Percentiles rank a stretch among this genome's conserved stretches.
Conservation (phyloP, 768 basidiomycete genomes). For the Lentinus brumalis region DNA sequence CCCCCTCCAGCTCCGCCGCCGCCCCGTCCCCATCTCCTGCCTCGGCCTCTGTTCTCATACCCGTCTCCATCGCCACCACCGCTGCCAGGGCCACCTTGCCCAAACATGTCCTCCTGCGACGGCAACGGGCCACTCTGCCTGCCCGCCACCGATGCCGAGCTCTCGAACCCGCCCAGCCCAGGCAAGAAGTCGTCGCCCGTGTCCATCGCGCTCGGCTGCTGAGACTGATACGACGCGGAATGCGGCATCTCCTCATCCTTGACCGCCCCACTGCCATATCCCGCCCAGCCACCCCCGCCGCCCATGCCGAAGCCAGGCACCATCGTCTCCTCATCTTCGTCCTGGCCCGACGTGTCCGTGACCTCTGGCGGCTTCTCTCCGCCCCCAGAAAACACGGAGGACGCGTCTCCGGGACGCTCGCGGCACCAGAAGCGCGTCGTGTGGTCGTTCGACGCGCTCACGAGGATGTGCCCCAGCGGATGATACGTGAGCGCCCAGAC, state of each 20-base stretch:
- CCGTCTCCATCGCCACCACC: conserved; percentile 37
- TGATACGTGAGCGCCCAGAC: conserved; percentile 97
- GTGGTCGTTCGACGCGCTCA: conserved; percentile 95
- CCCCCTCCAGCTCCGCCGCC: conserved; percentile 10
- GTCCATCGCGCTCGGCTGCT: conserved; percentile 24
- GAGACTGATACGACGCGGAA: conserved; percentile 24
- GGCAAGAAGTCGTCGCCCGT: conserved; percentile 65
- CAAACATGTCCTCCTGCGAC: conserved; percentile 56
- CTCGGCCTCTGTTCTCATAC: conserved; percentile 28
- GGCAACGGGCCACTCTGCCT: conserved; percentile 41
- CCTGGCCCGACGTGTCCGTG: conserved; percentile 49
- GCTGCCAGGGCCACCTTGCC: conserved; percentile 19
- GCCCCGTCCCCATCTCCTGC: conserved; percentile 18
- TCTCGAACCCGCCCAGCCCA: conserved; percentile 52
- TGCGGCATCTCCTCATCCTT: conserved; percentile 44
- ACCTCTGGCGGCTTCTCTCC: conserved; percentile 84
- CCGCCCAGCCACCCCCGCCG: conserved; percentile 14
- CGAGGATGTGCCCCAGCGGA: conserved; percentile 93
- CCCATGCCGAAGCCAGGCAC: conserved; percentile 69
- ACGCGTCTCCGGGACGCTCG: conserved; percentile 81
- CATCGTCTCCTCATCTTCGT: conserved; percentile 68
- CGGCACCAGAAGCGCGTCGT: conserved; percentile 99
- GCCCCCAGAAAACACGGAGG: conserved; percentile 76
- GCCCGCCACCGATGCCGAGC: conserved; percentile 28
- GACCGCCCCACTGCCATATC: conserved; percentile 35